Evolutionary conservation across 371 early-diverging fungal genomes (phyloP), one percentile per base, ranked within the genome.

Genomic region (Mucor indicus): DNA sequence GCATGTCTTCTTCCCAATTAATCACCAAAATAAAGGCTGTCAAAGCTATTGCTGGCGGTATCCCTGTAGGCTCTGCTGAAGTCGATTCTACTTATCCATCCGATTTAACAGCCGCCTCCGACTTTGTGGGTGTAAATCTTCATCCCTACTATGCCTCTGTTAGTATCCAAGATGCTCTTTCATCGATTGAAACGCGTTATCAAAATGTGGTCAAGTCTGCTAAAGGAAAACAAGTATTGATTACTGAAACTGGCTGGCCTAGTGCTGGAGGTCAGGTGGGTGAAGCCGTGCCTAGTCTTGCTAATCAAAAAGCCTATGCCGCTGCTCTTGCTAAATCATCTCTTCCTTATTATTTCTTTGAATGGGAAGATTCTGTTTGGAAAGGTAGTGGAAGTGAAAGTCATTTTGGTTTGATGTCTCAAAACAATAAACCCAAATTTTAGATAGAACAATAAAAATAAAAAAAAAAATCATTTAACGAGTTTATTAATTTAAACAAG

Each of bases 171-270:
- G 7, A 55, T 7, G 81, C 77, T 5, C 64, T 62, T 2, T 30
- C 41, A 19, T 64, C 63, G 17, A 31, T 75, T 13, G 42, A 47
- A 1, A 7, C 48, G 22, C 75, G 78, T 47, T 67, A 70, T 39
- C 57, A 73, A 15, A 49, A 54, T 21, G 54, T 84, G 44, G 54
- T 76, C 48, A 56, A 56, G 21, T 39, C 64, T 24, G 71, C 80
- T 16, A 52, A 59, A 7, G 53, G 53, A 29, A 81, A 83, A 44
- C 46, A 60, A 15, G 67, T 83, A 6, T 59, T 69, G 21, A 62
- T 83, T 19, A 77, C 81, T 43, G 84, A 85, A 62, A 73, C 79
- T 44, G 86, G 86, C 55, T 85, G 85, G 85, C 86, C 86, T 35
- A 68, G 74, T 38, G 65, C 58, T 16, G 86, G 86, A n/a, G 61